Evolutionary conservation across 345 rosid species (phyloP).

Genomic region (Tarenaya hassleriana): DNA sequence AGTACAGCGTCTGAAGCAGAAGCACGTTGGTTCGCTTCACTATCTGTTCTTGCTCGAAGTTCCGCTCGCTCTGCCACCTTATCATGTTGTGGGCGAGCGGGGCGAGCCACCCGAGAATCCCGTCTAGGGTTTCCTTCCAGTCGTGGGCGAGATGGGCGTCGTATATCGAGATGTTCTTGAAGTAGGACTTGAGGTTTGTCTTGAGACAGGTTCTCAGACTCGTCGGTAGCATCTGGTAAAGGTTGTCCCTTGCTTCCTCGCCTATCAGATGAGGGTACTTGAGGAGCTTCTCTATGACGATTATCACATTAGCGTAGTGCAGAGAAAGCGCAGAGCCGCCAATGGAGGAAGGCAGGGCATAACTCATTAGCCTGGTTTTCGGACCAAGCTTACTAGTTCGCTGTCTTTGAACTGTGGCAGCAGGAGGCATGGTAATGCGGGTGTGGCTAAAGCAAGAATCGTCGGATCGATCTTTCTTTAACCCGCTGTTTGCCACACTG

Average conservation of each 20-base stretch:
- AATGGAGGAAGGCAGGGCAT: slow-evolving; percentile 58
- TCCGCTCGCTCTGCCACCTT: slow-evolving; percentile 91
- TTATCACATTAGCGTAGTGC: slow-evolving; percentile 84
- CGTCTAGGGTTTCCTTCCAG: slow-evolving; percentile 81
- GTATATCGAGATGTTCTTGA: slow-evolving; percentile 74
- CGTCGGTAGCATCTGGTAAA: slow-evolving; percentile 86
- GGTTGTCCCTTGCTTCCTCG: slow-evolving; percentile 89
- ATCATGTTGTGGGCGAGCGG: slow-evolving; percentile 95
- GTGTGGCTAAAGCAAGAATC: too few relatives aligned
- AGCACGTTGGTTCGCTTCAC: slow-evolving; percentile 72
- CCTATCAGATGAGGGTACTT: slow-evolving; percentile 91
- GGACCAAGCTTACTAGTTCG: slow-evolving; percentile 35
- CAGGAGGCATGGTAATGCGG: too few relatives aligned
- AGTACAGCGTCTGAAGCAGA: slow-evolving; percentile 76
- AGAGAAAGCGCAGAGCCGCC: slow-evolving; percentile 91
- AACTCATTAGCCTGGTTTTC: slow-evolving; percentile 44
- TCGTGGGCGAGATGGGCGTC: slow-evolving; percentile 93
- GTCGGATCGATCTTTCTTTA: too few relatives aligned
- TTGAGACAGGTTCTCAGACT: slow-evolving; percentile 65
- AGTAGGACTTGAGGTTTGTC: slow-evolving; percentile 60
- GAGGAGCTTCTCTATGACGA: slow-evolving; percentile 82
- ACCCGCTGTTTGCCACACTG: too few relatives aligned
- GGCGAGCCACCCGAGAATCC: slow-evolving; percentile 76
- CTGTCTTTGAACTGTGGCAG: slow-evolving; percentile 32
- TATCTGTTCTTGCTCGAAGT: slow-evolving; percentile 80